phyloP scores from a whole-genome alignment of 495 filamentous ascomycete genomes.

The Aspergillus heteromorphus region DNA sequence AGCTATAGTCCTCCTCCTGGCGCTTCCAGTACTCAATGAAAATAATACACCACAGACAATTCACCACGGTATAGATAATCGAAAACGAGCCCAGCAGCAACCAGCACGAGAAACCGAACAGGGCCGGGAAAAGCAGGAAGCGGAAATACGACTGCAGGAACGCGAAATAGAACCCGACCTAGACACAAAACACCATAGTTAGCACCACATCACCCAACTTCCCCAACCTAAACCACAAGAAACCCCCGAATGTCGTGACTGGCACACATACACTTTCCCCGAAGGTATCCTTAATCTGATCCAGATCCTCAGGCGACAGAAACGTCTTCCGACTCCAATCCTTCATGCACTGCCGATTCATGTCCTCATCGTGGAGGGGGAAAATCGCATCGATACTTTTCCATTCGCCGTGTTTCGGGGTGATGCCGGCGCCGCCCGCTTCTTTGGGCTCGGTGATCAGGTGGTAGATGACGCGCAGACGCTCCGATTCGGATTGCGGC shows the following conservation, averaged over 20 bases:
- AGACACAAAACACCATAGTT: slow-evolving; percentile 2
- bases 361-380: slow-evolving; percentile 78
- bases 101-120: slow-evolving; percentile 77
- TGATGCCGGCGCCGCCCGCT: slow-evolving; percentile 88
- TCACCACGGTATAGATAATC: slow-evolving; percentile 72
- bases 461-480: slow-evolving; percentile 75
- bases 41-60: slow-evolving; percentile 78
- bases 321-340: slow-evolving; percentile 80
- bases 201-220: neutral
- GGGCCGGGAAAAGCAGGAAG: slow-evolving; percentile 79
- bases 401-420: slow-evolving; percentile 76
- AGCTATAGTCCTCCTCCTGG: slow-evolving; percentile 83
- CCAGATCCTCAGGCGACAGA: slow-evolving; percentile 69
- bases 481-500: slow-evolving; percentile 80
- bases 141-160: slow-evolving; percentile 90
- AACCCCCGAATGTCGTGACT: too few species aligned
- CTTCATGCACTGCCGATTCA: slow-evolving; percentile 88
- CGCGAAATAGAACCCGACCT: slow-evolving; percentile 92
- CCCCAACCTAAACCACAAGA: neutral
- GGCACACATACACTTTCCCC: slow-evolving; percentile 66
- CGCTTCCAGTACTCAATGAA: slow-evolving; percentile 98
- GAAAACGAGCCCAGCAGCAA: slow-evolving; percentile 80
- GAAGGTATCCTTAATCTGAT: slow-evolving; percentile 79
- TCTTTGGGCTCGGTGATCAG: slow-evolving; percentile 76
- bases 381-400: slow-evolving; percentile 80